Evolutionary conservation across 2,329 filamentous ascomycete species (phyloP).

Genomic region (Furcasterigmium furcatum): DNA sequence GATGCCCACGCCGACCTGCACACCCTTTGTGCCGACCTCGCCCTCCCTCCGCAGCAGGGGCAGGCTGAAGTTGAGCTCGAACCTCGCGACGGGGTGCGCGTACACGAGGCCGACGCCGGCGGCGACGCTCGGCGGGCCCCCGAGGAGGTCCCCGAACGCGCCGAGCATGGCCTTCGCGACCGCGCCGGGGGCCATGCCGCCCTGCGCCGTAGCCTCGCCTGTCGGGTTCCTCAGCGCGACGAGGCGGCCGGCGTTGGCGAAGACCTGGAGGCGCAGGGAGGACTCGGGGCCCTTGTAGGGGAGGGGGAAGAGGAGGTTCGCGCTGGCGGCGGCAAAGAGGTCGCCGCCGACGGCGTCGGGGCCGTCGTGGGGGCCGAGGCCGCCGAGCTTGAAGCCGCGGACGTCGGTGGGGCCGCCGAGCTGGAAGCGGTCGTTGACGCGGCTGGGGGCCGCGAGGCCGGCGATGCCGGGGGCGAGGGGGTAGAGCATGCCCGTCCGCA

Average conservation of each 20-base stretch:
- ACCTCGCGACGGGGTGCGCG: slow-evolving; percentile 86
- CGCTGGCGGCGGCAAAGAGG: slow-evolving; percentile 83
- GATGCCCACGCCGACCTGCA: slow-evolving; percentile 95
- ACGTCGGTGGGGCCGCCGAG: slow-evolving; percentile 94
- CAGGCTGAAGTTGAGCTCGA: slow-evolving; percentile 93
- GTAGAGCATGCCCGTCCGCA: slow-evolving; percentile 79
- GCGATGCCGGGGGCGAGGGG: slow-evolving; percentile 68
- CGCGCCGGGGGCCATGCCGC: slow-evolving; percentile 25
- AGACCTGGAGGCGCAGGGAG: slow-evolving; percentile 82
- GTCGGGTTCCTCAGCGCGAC: slow-evolving; percentile 65
- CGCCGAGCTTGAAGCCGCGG: slow-evolving; percentile 86
- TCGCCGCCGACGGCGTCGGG: slow-evolving; percentile 86
- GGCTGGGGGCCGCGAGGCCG: slow-evolving; percentile 57
- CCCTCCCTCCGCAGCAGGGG: slow-evolving; percentile 78
- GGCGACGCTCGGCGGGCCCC: slow-evolving; percentile 77
- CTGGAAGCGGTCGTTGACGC: slow-evolving; percentile 91
- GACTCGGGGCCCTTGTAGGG: slow-evolving; percentile 79
- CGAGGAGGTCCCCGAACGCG: slow-evolving; percentile 68
- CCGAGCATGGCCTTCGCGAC: slow-evolving; percentile 51
- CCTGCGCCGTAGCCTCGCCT: slow-evolving; percentile 36
- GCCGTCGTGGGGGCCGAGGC: slow-evolving; percentile 85
- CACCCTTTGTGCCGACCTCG: slow-evolving; percentile 84
- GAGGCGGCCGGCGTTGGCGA: slow-evolving; percentile 85
- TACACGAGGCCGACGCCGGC: slow-evolving; percentile 92
- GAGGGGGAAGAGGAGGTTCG: slow-evolving; percentile 81